Base-by-base conservation (phyloP, 768 basidiomycete genomes). In the Trametes maxima region DNA sequence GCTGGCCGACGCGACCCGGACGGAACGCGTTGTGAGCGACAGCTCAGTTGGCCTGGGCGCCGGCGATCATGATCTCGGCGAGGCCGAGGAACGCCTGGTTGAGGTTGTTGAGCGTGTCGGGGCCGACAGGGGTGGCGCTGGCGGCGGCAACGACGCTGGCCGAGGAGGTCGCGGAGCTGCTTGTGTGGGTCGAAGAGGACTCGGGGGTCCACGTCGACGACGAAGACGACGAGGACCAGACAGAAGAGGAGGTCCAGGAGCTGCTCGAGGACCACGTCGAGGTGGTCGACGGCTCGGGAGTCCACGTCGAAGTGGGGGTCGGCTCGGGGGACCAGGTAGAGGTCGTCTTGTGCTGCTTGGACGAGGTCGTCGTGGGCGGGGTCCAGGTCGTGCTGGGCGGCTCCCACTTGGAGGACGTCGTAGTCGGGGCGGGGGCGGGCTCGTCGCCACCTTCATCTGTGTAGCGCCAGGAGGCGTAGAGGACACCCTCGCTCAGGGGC, bases 401-500 rank as follows among this genome's bases (percentile, higher is more conserved):
- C 19, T 25, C 50, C 53, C 66, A 63, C 24, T 51, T 44, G 12
- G 68, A 68, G 19, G 58, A 24, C n/a, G 63, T 51, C 10, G 43
- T 16, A 8, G 17, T 44, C 43, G 43, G 8, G 35, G 43, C 22
- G 10, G 22, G 14, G 22, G 55, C 43, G 1, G 43, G 37, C 43
- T 6, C 69, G 68, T 69, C 74, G 39, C 70, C 72, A 35, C 70
- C 75, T 51, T 69, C 82, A 56, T 75, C 79, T 59, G 73, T 74
- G 75, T 77, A 87, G 63, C 70, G 78, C 90, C 90, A 93, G 7
- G 70, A 66, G 50, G 85, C 88, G 63, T 80, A 80, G 52, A 92
- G 67, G 5, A 88, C 81, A 44, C 90, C 91, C 1, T 43, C 70
- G 40, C 67, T 68, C 47, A 77, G 66, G 19, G 67, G 10, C 3